phyloP scores from a whole-genome alignment of 257 asterid species.

The Plantago major region DNA sequence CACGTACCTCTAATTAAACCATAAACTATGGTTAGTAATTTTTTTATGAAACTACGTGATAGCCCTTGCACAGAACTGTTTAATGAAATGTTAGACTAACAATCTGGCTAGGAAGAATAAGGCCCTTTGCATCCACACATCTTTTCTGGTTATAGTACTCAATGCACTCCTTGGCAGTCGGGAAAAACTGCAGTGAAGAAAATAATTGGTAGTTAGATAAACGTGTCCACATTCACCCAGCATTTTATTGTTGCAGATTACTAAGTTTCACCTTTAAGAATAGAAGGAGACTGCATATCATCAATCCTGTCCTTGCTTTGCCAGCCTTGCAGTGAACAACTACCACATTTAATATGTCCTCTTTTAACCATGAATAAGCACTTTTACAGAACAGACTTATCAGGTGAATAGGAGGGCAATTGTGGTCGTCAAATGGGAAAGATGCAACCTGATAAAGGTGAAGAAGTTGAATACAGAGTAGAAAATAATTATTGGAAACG shows the following conservation, averaged over 20 bases:
- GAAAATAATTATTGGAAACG: neutral
- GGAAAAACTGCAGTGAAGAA: slow-evolving; percentile 68
- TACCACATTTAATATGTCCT: slow-evolving; percentile 87
- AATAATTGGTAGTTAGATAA: slow-evolving; percentile 19
- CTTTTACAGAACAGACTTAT: slow-evolving; percentile 83
- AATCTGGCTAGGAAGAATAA: slow-evolving; percentile 93
- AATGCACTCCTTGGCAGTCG: slow-evolving; percentile 93
- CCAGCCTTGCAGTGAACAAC: slow-evolving; percentile 99
- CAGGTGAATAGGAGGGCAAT: slow-evolving; percentile 93
- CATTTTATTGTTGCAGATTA: slow-evolving; percentile 17
- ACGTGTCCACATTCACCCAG: slow-evolving; percentile 6
- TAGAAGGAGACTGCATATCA: slow-evolving; percentile 95
- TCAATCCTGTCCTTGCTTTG: slow-evolving; percentile 94
- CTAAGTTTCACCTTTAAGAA: slow-evolving; percentile 69
- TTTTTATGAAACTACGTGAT: slow-evolving; percentile 12
- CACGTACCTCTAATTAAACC: slow-evolving; percentile 72
- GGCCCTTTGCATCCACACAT: slow-evolving; percentile 93
- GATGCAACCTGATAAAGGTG: slow-evolving; percentile 74
- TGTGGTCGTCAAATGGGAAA: slow-evolving; percentile 97
- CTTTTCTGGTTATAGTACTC: slow-evolving; percentile 83
- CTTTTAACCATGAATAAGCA: slow-evolving; percentile 97
- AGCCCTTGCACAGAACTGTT: slow-evolving; percentile 12
- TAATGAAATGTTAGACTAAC: slow-evolving; percentile 46
- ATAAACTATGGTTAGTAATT: slow-evolving; percentile 23
- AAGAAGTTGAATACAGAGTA: slow-evolving; percentile 11